Percentiles rank a stretch among this genome's conserved stretches.
Conservation (phyloP, 192 early-diverging fungal genomes). For the Linnemannia hyalina region DNA sequence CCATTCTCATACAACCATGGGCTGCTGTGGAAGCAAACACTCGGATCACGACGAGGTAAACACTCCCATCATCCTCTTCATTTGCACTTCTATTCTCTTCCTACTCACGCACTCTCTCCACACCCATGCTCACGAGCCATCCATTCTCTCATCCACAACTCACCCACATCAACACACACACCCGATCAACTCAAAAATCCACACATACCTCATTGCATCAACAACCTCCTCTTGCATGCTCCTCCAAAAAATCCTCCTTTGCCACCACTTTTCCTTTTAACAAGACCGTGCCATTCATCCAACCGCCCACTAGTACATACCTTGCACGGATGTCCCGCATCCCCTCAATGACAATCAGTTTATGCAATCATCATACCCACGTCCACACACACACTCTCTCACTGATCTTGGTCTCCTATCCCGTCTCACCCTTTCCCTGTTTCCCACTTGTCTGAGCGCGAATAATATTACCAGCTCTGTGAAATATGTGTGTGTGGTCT, state of each 20-base stretch:
- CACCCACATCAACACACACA: too few species aligned
- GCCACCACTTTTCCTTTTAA: too few species aligned
- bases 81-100: not conserved
- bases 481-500: not conserved
- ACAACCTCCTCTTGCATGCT: too few species aligned
- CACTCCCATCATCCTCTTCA: not conserved
- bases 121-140: not conserved
- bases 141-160: too few species aligned
- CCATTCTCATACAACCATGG: conserved; percentile 30
- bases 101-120: not conserved
- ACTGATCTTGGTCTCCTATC: too few species aligned
- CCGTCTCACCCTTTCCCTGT: not conserved
- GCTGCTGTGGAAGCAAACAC: conserved; percentile 58
- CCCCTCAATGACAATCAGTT: not conserved
- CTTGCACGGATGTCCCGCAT: not conserved
- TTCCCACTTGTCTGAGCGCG: not conserved
- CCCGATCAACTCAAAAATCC: too few species aligned
- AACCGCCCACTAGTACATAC: not conserved
- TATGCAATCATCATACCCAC: not conserved
- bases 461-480: not conserved
- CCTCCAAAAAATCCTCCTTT: too few species aligned
- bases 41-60: conserved; percentile 52
- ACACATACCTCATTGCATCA: too few species aligned
- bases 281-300: too few species aligned
- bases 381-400: not conserved